A percentile compares a stretch with the other conserved stretches of the same genome.
Conservation (phyloP, 2,329 filamentous ascomycete genomes). For the Aspergillus nomiae region DNA sequence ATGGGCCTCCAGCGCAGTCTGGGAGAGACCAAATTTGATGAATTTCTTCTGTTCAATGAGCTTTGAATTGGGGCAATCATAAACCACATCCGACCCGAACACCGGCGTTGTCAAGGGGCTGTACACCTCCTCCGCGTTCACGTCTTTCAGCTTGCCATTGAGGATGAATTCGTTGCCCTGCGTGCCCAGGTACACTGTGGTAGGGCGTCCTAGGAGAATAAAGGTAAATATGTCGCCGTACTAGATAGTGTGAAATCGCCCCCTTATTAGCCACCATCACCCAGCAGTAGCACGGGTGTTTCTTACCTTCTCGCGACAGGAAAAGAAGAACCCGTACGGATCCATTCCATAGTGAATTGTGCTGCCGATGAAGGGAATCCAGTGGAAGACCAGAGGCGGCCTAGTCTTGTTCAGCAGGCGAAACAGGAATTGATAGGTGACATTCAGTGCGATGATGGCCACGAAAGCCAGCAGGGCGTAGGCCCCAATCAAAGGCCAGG, state of each 20-base stretch:
- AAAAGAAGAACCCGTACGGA: constrained; percentile 80
- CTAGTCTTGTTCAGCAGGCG: constrained; percentile 57
- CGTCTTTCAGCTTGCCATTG: constrained; percentile 87
- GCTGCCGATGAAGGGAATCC: constrained; percentile 62
- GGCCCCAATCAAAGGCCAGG: constrained; percentile 5
- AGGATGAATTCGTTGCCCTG: constrained; percentile 90
- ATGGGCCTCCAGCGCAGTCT: constrained; percentile 65
- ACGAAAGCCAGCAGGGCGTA: constrained; percentile 15
- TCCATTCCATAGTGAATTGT: constrained; percentile 50
- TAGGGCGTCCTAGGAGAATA: constrained; percentile 81
- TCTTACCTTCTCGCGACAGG: constrained; percentile 69
- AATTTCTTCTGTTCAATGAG: constrained; percentile 95
- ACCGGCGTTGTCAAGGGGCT: constrained; percentile 69
- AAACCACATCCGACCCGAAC: constrained; percentile 84
- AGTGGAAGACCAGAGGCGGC: constrained; percentile 78
- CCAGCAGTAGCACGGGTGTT: too few species aligned
- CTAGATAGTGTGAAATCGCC: constrained; percentile 42
- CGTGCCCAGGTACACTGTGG: constrained; percentile 79
- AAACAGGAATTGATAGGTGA: constrained; percentile 20
- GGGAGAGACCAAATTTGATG: constrained; percentile 65
- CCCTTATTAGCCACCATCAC: constrained; percentile 22
- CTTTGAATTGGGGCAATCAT: constrained; percentile 88
- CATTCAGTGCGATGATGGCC: constrained; percentile 16
- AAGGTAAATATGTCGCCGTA: constrained; percentile 89
- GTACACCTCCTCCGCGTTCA: constrained; percentile 90